Evolutionary conservation across 331 rosid genomes (phyloP).

Genomic region (Prunus yedoensis): DNA sequence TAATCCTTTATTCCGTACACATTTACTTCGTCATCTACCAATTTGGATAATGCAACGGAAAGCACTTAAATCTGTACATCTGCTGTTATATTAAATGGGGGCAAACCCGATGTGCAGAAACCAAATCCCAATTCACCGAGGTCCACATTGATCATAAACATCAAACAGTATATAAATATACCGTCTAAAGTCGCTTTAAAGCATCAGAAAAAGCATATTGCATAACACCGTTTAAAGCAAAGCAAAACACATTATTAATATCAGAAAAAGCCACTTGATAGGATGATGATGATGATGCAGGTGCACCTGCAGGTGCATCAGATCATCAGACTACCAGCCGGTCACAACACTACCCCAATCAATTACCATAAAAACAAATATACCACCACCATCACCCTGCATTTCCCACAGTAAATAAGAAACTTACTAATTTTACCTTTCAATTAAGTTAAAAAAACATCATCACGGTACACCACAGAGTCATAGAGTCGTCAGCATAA

Average conservation of each 20-base stretch:
- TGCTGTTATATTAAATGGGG: too few species aligned
- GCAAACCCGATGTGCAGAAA: too few species aligned
- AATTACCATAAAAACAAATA: background rate
- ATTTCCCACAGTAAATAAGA: background rate
- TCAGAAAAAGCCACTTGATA: background rate
- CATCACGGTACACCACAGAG: background rate
- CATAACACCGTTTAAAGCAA: background rate
- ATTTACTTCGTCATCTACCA: too few species aligned
- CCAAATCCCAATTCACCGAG: background rate
- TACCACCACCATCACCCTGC: too few species aligned
- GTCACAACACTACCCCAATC: background rate
- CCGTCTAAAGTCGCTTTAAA: too few species aligned
- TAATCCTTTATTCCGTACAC: too few species aligned
- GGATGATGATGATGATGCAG: background rate
- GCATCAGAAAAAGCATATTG: background rate
- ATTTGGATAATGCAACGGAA: too few species aligned
- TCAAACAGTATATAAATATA: too few species aligned
- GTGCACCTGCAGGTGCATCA: background rate
- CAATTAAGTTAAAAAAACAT: background rate
- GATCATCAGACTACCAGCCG: background rate
- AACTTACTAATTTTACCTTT: background rate
- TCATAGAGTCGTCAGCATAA: background rate
- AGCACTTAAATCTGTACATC: too few species aligned
- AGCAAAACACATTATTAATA: background rate
- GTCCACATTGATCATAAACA: background rate